phyloP scores from a whole-genome alignment of 176 grass and related monocot genomes.

The Tillandsia leiboldiana region DNA sequence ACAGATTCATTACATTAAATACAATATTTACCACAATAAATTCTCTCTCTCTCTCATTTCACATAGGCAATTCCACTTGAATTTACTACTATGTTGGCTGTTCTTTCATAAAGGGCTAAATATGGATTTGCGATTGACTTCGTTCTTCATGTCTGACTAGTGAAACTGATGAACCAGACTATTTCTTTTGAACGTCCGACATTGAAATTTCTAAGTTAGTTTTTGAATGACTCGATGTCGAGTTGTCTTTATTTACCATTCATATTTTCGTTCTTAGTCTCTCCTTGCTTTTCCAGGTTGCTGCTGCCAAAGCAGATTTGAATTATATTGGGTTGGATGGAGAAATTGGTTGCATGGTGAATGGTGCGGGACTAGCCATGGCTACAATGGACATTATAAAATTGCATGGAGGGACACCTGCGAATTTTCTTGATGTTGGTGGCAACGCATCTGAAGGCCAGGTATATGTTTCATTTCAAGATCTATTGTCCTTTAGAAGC shows the following conservation, averaged over 20 bases:
- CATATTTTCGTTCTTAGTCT: constrained; percentile 13
- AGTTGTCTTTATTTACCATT: neutral
- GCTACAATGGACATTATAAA: constrained; percentile 99
- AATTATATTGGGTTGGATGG: constrained; percentile 99
- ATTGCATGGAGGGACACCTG: constrained; percentile 93
- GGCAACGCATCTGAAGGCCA: constrained; percentile 94
- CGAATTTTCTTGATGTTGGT: constrained; percentile 99
- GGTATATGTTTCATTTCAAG: constrained; percentile 30
- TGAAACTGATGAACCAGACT: neutral
- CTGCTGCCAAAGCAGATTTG: constrained; percentile 89
- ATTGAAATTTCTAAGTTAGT: neutral
- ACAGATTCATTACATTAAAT: too few relatives aligned
- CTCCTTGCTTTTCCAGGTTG: constrained; percentile 45
- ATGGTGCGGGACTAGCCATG: constrained; percentile 98
- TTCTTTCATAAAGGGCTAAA: neutral
- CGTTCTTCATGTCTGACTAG: neutral
- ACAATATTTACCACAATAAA: too few relatives aligned
- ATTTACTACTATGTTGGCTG: neutral
- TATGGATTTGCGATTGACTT: neutral
- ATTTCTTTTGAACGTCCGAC: neutral
- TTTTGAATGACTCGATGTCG: neutral
- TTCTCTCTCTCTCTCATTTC: too few relatives aligned
- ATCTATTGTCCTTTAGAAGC: neutral
- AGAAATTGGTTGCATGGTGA: constrained; percentile 99
- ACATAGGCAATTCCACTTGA: too few relatives aligned